Percentiles rank a stretch among this genome's conserved stretches.
Conservation (phyloP, 441 rosid species). For the Euphorbia celastroides region DNA sequence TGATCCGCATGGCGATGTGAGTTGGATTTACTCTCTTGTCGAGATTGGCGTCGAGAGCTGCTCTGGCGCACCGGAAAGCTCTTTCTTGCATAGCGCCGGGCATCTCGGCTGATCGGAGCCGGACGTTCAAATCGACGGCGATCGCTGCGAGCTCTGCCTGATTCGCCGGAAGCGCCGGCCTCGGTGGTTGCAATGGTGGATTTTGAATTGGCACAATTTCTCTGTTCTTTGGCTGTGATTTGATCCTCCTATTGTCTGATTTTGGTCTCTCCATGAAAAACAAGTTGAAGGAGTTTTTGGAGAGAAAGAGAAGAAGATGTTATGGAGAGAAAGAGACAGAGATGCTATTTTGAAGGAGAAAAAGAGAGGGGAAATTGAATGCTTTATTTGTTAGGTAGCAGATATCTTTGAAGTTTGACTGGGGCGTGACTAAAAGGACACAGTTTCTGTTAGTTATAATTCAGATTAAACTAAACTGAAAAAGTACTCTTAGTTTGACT, state of each 20-base stretch:
- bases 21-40: conserved; percentile 29
- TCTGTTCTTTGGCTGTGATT: conserved; percentile 13
- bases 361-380: neutral
- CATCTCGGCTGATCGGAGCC: conserved; percentile 60
- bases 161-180: conserved; percentile 17
- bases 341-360: neutral
- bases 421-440: neutral
- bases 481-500: no score
- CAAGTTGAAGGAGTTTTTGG: neutral
- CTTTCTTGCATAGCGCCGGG: conserved; percentile 44
- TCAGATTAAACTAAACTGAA: no score
- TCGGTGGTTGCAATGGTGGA: conserved; percentile 8
- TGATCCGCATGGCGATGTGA: conserved; percentile 40
- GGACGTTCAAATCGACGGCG: conserved; percentile 41
- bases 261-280: conserved; percentile 32
- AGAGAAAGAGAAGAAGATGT: neutral
- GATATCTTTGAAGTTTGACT: conserved; percentile 21
- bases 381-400: conserved; percentile 5
- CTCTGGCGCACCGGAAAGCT: conserved; percentile 40
- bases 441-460: no score
- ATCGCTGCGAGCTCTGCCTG: conserved; percentile 42
- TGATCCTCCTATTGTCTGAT: conserved; percentile 18
- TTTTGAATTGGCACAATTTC: conserved; percentile 8
- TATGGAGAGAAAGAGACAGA: neutral
- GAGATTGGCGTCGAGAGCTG: conserved; percentile 29